A percentile compares a stretch with the other conserved stretches of the same genome.
Evolutionary conservation across 106 monocot genomes (phyloP).

Genomic region (Hemerocallis citrina): DNA sequence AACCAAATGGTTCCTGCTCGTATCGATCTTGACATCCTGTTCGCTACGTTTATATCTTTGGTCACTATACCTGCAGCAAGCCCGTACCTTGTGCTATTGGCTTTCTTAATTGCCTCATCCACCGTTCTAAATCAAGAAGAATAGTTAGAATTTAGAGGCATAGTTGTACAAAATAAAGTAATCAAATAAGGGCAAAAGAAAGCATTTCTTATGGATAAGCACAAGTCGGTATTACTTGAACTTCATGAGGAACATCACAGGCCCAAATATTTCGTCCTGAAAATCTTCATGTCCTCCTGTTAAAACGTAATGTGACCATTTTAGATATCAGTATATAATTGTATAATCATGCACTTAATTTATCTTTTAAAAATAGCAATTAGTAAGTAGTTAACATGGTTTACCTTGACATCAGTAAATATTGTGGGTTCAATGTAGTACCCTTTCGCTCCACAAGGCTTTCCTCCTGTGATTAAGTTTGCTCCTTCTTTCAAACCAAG

Average conservation of each 20-base stretch:
- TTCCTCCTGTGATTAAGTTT: slow-evolving; percentile 69
- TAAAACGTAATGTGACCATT: background rate
- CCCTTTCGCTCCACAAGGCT: slow-evolving; percentile 53
- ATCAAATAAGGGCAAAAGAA: too few relatives aligned
- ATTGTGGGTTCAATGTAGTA: slow-evolving; percentile 91
- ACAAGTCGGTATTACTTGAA: slow-evolving; percentile 41
- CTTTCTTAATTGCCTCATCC: slow-evolving; percentile 36
- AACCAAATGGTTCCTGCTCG: slow-evolving; percentile 40
- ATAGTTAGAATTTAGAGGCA: background rate
- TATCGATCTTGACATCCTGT: slow-evolving; percentile 42
- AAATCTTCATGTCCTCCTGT: slow-evolving; percentile 62
- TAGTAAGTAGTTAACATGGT: too few relatives aligned
- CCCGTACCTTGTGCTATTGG: slow-evolving; percentile 16
- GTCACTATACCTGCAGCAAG: slow-evolving; percentile 52
- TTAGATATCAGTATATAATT: background rate
- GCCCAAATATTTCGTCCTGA: slow-evolving; percentile 49
- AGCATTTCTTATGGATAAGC: too few relatives aligned
- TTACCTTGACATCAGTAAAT: slow-evolving; percentile 86
- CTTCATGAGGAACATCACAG: slow-evolving; percentile 47
- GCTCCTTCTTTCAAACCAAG: slow-evolving; percentile 62
- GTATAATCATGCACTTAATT: too few relatives aligned
- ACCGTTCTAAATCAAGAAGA: slow-evolving; percentile 24
- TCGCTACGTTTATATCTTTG: slow-evolving; percentile 41
- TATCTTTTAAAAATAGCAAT: too few relatives aligned
- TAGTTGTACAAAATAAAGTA: background rate